Conservation (phyloP, 192 early-diverging fungal genomes). For the Geranomyces variabilis region DNA sequence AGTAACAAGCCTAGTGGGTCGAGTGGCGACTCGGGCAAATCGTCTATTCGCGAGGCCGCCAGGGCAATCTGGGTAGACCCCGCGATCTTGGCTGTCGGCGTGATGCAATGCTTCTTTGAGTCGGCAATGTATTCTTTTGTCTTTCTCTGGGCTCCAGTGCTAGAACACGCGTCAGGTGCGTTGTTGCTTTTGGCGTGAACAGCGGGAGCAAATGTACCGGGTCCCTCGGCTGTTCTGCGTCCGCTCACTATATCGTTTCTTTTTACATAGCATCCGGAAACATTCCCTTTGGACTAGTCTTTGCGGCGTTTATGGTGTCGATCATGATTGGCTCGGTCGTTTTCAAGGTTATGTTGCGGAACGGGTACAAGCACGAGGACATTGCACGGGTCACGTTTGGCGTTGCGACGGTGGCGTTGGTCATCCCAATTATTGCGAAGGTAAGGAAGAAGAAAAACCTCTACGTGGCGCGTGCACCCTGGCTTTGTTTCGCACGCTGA, state of each 20-base stretch:
- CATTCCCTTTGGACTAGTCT: conserved; percentile 55
- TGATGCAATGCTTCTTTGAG: conserved; percentile 55
- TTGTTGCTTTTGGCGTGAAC: no score
- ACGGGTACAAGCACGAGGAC: conserved; percentile 23
- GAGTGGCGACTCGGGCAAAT: background rate
- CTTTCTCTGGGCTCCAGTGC: conserved; percentile 51
- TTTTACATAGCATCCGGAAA: background rate
- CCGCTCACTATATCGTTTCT: background rate
- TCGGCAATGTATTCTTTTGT: conserved; percentile 58
- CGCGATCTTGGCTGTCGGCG: conserved; percentile 46
- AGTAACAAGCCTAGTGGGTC: conserved; percentile 5
- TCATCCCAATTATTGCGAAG: conserved; percentile 19
- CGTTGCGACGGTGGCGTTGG: conserved; percentile 26
- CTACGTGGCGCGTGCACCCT: background rate
- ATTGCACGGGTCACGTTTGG: conserved; percentile 33
- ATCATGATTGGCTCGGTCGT: conserved; percentile 53
- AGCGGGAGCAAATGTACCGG: no score
- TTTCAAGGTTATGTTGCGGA: conserved; percentile 29
- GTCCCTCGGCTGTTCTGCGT: background rate
- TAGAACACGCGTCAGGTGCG: conserved; percentile 29
- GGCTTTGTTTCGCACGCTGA: no score
- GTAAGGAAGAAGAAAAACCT: no score
- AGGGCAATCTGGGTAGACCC: conserved; percentile 25
- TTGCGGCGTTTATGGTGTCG: conserved; percentile 55
- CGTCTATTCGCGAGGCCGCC: conserved; percentile 22